These are phyloP conservation scores for Nicotiana sylvestris DNA, from an alignment of 257 asterid genomes.

Conservation along the genomic window DNA sequence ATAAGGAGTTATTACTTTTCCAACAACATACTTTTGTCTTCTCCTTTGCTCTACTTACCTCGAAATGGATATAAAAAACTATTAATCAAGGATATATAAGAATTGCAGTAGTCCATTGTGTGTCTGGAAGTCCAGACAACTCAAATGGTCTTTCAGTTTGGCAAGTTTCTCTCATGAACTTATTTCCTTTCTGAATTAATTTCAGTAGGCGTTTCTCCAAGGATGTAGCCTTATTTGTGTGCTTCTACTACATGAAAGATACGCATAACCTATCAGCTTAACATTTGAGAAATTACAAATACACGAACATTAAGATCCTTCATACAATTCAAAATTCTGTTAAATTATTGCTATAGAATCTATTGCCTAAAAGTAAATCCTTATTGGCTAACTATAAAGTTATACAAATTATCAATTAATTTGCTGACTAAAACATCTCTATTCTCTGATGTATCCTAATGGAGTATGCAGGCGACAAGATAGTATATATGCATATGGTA, in stretches of 20 bases:
- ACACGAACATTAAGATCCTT: neutral
- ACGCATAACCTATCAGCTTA: neutral
- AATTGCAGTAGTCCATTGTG: neutral
- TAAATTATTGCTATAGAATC: neutral
- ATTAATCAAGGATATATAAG: too few species aligned
- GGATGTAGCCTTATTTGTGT: neutral
- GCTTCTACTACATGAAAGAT: neutral
- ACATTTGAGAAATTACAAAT: neutral
- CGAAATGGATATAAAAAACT: neutral
- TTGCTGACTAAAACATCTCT: too few species aligned
- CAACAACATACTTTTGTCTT: neutral
- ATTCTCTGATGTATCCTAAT: neutral
- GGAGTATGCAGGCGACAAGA: neutral
- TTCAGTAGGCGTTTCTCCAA: neutral
- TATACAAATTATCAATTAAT: too few species aligned
- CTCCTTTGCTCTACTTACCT: neutral
- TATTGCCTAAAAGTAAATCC: too few species aligned
- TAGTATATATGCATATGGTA: neutral
- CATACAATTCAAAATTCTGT: neutral
- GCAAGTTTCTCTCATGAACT: neutral
- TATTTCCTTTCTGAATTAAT: too few species aligned
- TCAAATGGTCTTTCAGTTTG: neutral
- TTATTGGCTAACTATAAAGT: too few species aligned
- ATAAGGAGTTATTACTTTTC: neutral
- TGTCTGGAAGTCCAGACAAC: neutral